phyloP scores from a whole-genome alignment of 805 yeast genomes.

The Maudiozyma bulderi region DNA sequence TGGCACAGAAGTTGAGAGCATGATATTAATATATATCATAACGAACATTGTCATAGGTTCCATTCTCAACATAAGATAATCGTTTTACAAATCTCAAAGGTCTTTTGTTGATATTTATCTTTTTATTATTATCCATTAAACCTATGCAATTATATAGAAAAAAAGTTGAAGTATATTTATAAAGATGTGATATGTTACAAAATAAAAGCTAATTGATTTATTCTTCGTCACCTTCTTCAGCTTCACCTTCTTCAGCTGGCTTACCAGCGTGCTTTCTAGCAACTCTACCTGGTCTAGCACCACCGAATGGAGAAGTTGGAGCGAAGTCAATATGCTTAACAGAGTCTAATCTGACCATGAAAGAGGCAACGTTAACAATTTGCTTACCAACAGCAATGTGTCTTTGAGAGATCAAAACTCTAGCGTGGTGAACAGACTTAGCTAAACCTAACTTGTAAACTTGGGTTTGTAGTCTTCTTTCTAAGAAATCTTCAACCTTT shows the following conservation, averaged over 20 bases:
- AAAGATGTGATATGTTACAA: not conserved
- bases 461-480: conserved; percentile 99
- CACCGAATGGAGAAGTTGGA: conserved; percentile 98
- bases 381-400: conserved; percentile 99
- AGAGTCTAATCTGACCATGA: conserved; percentile 98
- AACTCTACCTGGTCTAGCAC: conserved; percentile 99
- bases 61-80: too few relatives aligned
- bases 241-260: conserved; percentile 55
- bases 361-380: conserved; percentile 95
- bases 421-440: conserved; percentile 98
- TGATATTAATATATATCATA: too few relatives aligned
- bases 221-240: conserved; percentile 58
- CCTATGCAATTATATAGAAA: not conserved
- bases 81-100: not conserved
- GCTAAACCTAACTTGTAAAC: conserved; percentile 99
- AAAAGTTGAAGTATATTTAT: not conserved
- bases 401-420: conserved; percentile 96
- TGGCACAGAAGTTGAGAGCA: too few relatives aligned
- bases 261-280: conserved; percentile 77
- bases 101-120: not conserved
- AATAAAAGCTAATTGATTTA: not conserved
- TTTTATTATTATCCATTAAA: not conserved
- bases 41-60: too few relatives aligned
- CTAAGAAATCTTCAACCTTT: conserved; percentile 96
- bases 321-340: conserved; percentile 99